Conservation (phyloP, 2,329 filamentous ascomycete species). For the Magnaporthiopsis incrustans region DNA sequence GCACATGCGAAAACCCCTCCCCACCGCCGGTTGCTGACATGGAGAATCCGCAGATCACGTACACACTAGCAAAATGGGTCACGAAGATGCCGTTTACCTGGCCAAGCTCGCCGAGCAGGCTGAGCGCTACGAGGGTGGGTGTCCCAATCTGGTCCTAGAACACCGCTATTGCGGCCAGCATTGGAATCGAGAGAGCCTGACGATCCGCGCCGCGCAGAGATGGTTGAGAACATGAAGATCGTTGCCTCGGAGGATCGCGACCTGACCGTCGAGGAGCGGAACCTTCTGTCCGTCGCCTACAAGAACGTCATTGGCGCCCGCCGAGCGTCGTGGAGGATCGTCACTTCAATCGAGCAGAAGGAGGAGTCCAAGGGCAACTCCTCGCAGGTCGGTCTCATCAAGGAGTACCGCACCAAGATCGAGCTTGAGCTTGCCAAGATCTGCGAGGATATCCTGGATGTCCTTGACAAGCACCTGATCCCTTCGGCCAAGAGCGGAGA, state of each 20-base stretch:
- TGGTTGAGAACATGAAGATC: slow-evolving; percentile 99
- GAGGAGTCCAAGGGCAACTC: slow-evolving; percentile 98
- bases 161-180: background rate
- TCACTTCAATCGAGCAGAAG: slow-evolving; percentile 98
- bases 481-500: slow-evolving; percentile 90
- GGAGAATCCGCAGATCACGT: slow-evolving; percentile 24
- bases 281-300: slow-evolving; percentile 95
- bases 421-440: slow-evolving; percentile 95
- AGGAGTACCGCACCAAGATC: slow-evolving; percentile 98
- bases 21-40: slow-evolving; percentile 10
- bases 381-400: slow-evolving; percentile 82
- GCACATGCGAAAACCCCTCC: background rate
- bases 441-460: slow-evolving; percentile 94
- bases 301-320: slow-evolving; percentile 98
- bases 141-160: background rate
- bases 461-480: slow-evolving; percentile 89
- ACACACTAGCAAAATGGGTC: slow-evolving; percentile 67
- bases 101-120: slow-evolving; percentile 99
- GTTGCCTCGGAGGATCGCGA: slow-evolving; percentile 83
- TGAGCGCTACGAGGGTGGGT: slow-evolving; percentile 97
- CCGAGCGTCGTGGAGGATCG: slow-evolving; percentile 96
- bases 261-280: slow-evolving; percentile 88
- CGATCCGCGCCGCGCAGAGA: slow-evolving; percentile 52
- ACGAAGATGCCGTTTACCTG: slow-evolving; percentile 98
- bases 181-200: slow-evolving; percentile 12